Evolutionary conservation across 192 early-diverging fungal genomes (phyloP).

Genomic region (Coemansia nantahalensis): DNA sequence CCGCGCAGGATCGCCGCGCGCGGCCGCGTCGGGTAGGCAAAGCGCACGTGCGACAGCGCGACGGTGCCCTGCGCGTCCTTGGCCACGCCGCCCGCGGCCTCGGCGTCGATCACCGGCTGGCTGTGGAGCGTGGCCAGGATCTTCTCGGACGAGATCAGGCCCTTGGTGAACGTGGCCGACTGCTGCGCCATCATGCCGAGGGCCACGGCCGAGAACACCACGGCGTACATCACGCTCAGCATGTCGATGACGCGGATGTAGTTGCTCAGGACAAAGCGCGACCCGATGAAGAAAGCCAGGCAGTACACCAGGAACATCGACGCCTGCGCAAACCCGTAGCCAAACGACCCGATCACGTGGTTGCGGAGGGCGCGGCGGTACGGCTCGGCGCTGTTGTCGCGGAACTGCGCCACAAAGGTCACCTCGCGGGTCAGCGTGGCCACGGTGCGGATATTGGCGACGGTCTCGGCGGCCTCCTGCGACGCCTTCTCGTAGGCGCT

Average conservation of each 20-base stretch:
- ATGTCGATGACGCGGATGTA: slow-evolving; percentile 52
- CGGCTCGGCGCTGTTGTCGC: slow-evolving; percentile 60
- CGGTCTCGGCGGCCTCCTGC: slow-evolving; percentile 82
- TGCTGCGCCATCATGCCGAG: slow-evolving; percentile 67
- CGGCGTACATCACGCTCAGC: slow-evolving; percentile 71
- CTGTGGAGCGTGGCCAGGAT: slow-evolving; percentile 74
- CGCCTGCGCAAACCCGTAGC: slow-evolving; percentile 72
- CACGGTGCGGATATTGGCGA: slow-evolving; percentile 84
- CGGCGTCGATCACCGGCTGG: slow-evolving; percentile 58
- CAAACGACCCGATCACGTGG: slow-evolving; percentile 64
- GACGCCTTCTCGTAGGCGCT: slow-evolving; percentile 74
- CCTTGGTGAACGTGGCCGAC: slow-evolving; percentile 74
- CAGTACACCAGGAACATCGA: slow-evolving; percentile 73
- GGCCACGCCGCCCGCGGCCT: slow-evolving; percentile 42
- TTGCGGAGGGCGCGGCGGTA: slow-evolving; percentile 66
- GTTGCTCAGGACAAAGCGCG: slow-evolving; percentile 57
- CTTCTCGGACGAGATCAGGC: slow-evolving; percentile 71
- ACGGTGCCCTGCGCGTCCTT: slow-evolving; percentile 24
- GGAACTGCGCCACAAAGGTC: slow-evolving; percentile 66
- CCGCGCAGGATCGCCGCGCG: slow-evolving; percentile 62
- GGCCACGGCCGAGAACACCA: slow-evolving; percentile 68
- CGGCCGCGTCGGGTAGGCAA: slow-evolving; percentile 67
- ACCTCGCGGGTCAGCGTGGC: slow-evolving; percentile 72
- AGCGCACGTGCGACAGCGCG: slow-evolving; percentile 35
- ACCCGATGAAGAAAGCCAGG: slow-evolving; percentile 72